Evolutionary conservation across 2,329 filamentous ascomycete species (phyloP), one percentile per base, ranked within the genome.

Genomic region (Hymenoscyphus scutula): DNA sequence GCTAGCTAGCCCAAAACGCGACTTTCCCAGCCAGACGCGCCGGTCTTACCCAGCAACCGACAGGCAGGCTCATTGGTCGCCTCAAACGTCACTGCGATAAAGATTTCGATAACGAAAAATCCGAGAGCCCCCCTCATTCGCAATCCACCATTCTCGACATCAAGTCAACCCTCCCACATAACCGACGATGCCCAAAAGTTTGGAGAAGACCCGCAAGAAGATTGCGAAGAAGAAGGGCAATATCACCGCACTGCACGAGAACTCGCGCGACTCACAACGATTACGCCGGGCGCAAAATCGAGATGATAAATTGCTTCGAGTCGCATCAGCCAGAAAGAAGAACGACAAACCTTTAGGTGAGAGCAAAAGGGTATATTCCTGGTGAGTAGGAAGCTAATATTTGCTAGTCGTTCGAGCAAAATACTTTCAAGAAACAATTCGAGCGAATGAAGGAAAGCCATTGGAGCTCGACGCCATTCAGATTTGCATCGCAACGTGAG

Each of bases 141-240:
- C 8, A 13, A 25, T 8, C 34, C 19, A 51, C 23, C 45, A 51
- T 51, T 51, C 19, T 25, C 45, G 23, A 25, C 41, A 48, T 5
- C 45, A 23, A 23, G 41, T 23, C 41, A 13, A 25, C 45, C 45
- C 23, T 51, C 19, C 45, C 11, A 23, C 41, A 32, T 32, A n/a
- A 30, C 61, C 73, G 25, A 82, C 71, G 27, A 96, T 96, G 92
- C 84, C 91, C 15, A 89, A 87, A 73, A 85, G 88, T 53, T 78
- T 97, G 6, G 80, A 86, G 67, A 98, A 97, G 75, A 90, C 95
- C 23, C 86, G 90, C 66, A 98, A 98, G 79, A 87, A 92, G 67
- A 94, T 98, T 67, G 81, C 87, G 37, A 97, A 96, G 80, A 97
- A 97, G 83, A 87, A 89, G 68, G 86, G 87, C 23, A 86, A 87